phyloP scores from a whole-genome alignment of 352 stramenopile genomes.

The Hyaloperonospora arabidopsidis region DNA sequence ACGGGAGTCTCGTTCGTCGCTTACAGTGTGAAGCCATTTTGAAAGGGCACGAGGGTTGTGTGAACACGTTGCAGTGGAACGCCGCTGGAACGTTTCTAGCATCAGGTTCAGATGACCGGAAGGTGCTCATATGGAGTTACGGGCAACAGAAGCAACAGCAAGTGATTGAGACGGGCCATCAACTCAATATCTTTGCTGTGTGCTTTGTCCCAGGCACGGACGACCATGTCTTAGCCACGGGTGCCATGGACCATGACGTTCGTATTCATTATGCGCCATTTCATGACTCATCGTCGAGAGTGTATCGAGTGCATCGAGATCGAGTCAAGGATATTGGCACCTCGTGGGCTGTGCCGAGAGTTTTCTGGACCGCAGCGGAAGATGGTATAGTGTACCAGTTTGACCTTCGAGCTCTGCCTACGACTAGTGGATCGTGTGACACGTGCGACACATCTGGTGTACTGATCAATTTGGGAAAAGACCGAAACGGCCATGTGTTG shows the following conservation, averaged over 20 bases:
- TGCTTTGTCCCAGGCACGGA: conserved; percentile 78
- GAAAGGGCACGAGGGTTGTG: conserved; percentile 56
- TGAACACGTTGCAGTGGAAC: conserved; percentile 85
- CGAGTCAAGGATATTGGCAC: conserved; percentile 79
- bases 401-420: conserved; percentile 57
- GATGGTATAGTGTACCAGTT: conserved; percentile 83
- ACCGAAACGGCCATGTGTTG: conserved; percentile 36
- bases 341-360: conserved; percentile 53
- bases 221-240: conserved; percentile 70
- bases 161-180: conserved; percentile 66
- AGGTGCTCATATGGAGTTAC: conserved; percentile 79
- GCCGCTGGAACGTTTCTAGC: conserved; percentile 50
- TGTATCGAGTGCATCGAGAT: conserved; percentile 60
- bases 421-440: conserved; percentile 25
- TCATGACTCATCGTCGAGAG: conserved; percentile 43
- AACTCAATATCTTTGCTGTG: conserved; percentile 83
- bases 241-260: conserved; percentile 79
- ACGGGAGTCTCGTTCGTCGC: conserved; percentile 50
- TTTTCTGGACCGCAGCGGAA: conserved; percentile 84
- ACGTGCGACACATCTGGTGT: conserved; percentile 36
- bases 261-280: conserved; percentile 84
- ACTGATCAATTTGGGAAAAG: conserved; percentile 58
- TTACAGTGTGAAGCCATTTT: conserved; percentile 52
- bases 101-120: conserved; percentile 80
- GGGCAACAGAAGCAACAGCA: conserved; percentile 37